Evolutionary conservation across 192 early-diverging fungal genomes (phyloP).

Genomic region (Coemansia erecta): DNA sequence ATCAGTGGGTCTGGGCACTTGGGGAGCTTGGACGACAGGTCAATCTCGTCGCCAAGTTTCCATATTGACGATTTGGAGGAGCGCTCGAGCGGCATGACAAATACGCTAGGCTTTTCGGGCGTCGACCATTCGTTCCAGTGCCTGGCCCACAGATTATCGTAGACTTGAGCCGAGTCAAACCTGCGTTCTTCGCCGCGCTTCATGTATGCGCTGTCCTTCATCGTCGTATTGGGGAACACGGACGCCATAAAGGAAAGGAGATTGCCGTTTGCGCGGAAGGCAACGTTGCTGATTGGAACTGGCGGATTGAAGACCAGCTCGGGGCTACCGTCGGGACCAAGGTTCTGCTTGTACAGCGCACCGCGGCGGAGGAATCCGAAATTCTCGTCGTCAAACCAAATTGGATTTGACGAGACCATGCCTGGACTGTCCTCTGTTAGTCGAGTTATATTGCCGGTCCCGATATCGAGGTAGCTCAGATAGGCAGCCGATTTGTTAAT

Average conservation of each 20-base stretch:
- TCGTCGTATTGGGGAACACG: constrained; percentile 29
- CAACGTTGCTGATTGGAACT: constrained; percentile 18
- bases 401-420: constrained; percentile 17
- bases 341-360: constrained; percentile 22
- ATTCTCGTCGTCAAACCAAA: constrained; percentile 31
- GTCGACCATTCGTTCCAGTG: constrained; percentile 72
- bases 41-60: constrained; percentile 24
- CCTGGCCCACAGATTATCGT: constrained; percentile 69
- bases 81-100: constrained; percentile 44
- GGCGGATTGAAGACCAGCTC: constrained; percentile 22
- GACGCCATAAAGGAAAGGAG: constrained; percentile 24
- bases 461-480: constrained; percentile 20
- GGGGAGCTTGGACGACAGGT: constrained; percentile 31
- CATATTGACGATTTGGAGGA: constrained; percentile 16
- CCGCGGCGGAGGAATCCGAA: constrained; percentile 25
- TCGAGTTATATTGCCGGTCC: constrained; percentile 22
- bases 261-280: constrained; percentile 7
- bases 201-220: constrained; percentile 52
- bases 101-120: constrained; percentile 60
- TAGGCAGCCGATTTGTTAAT: constrained; percentile 20
- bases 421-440: constrained; percentile 18
- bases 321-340: constrained; percentile 8
- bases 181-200: constrained; percentile 34
- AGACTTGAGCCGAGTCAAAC: constrained; percentile 60
- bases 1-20: constrained; percentile 57